phyloP scores from a whole-genome alignment of 176 grass and related monocot genomes.

The Eleusine coracana region DNA sequence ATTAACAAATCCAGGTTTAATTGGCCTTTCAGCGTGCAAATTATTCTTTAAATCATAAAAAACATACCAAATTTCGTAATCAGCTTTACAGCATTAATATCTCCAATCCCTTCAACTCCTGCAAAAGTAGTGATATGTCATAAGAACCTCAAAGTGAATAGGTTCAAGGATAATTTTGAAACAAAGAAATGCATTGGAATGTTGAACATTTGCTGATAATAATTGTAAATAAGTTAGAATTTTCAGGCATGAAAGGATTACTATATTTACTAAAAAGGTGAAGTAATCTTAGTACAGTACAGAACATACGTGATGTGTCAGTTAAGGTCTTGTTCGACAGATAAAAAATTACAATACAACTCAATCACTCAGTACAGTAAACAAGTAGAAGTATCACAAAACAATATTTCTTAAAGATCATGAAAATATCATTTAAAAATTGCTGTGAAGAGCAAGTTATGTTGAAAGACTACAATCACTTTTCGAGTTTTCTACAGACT shows the following conservation, averaged over 20 bases:
- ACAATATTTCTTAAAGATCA: constrained; percentile 20
- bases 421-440: neutral
- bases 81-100: constrained; percentile 78
- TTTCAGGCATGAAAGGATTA: constrained; percentile 20
- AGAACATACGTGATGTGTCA: constrained; percentile 5
- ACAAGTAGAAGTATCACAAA: constrained; percentile 12
- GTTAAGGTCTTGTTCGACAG: constrained; percentile 1
- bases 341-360: neutral
- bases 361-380: constrained; percentile 2
- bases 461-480: neutral
- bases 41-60: neutral
- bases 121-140: constrained; percentile 39
- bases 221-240: constrained; percentile 2
- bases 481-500: constrained; percentile 19
- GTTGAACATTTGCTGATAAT: neutral
- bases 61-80: constrained; percentile 89
- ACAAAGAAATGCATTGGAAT: constrained; percentile 24
- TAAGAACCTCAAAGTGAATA: neutral
- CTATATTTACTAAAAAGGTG: constrained; percentile 1
- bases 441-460: constrained; percentile 2
- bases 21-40: constrained; percentile 22
- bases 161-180: constrained; percentile 13
- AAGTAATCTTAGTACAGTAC: neutral
- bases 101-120: constrained; percentile 96
- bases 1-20: neutral